Evolutionary conservation across 129 eudicot genomes (phyloP).

Genomic region (Scalesia atractyloides): DNA sequence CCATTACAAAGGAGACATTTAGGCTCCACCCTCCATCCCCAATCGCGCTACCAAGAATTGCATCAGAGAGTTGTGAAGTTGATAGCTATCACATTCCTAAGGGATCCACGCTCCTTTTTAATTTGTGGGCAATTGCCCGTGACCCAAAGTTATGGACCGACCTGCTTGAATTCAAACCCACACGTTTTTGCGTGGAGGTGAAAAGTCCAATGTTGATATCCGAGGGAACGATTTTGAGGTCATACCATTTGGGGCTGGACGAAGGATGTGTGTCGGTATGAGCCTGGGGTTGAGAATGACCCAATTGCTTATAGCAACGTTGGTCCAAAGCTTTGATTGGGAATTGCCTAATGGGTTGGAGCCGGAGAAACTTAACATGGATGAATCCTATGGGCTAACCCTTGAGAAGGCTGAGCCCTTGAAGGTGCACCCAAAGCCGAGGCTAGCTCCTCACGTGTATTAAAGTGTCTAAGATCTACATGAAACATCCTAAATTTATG

Average conservation of each 20-base stretch:
- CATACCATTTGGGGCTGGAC: conserved; percentile 78
- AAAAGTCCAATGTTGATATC: conserved; percentile 52
- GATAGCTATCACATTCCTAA: conserved; percentile 65
- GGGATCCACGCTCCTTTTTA: conserved; percentile 67
- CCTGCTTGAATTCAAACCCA: conserved; percentile 67
- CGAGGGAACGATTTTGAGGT: conserved; percentile 67
- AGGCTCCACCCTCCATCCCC: conserved; percentile 88
- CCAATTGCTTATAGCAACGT: conserved; percentile 44
- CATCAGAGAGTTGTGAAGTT: conserved; percentile 56
- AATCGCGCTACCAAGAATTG: conserved; percentile 72
- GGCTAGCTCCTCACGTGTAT: conserved; percentile 51
- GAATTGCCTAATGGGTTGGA: conserved; percentile 47
- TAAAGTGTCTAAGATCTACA: conserved; percentile 6
- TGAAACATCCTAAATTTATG: no score
- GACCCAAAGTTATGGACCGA: conserved; percentile 69
- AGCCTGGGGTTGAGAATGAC: conserved; percentile 73
- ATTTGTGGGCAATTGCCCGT: conserved; percentile 93
- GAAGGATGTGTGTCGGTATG: conserved; percentile 86
- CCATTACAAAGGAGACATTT: conserved; percentile 69
- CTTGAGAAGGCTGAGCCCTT: conserved; percentile 75
- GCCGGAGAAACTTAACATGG: conserved; percentile 55
- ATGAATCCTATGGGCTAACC: conserved; percentile 86
- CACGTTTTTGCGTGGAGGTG: conserved; percentile 67
- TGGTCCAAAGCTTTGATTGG: conserved; percentile 75
- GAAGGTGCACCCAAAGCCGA: conserved; percentile 59